Evolutionary conservation across 1,284 basidiomycete species (phyloP), one percentile per base, ranked within the genome.

Genomic region (Agaricales sp.): DNA sequence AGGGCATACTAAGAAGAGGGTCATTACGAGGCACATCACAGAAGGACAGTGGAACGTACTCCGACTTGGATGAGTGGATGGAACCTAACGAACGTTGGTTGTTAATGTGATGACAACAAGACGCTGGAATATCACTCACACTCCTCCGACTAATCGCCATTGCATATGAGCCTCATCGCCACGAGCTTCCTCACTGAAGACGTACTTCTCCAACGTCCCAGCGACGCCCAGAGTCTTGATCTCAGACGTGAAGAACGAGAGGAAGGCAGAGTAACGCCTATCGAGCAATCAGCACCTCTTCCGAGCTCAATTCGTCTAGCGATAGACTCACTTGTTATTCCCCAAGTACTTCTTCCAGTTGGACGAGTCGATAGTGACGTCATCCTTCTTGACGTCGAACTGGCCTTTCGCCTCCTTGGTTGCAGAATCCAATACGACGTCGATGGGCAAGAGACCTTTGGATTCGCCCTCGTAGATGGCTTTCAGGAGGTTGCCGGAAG

Each of bases 51-150:
- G 38, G n/a, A 2, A 66, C 74, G 50, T 60, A 81, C 78, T 37
- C 82, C 83, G 24, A 75, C 62, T 57, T 82, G 78, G 39, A 87
- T 85, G 47, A 82, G 64, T 0, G 82, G 80, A 61, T 87, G 76
- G 2, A 74, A 49, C 2, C 76, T 79, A n/a, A 46, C 12, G 20
- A 25, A 30, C 25, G 30, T 35, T 8, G 30, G 30, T 11, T n/a
- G n/a, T 8, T 35, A 8, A n/a, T n/a, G 30, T n/a, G 30, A 35
- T 8, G 30, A 35, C 11, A n/a, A 35, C 8, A 35, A n/a, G n/a
- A 35, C 30, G 30, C 8, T 35, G 30, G 4, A 21, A 50, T 16
- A 45, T 35, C 21, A 68, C 77, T 65, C 54, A 76, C 78, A 69
- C 68, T 54, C 82, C 82, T 25, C 68, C 69, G 38, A 80, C 61